phyloP scores from a whole-genome alignment of 2,329 filamentous ascomycete genomes.

The Capronia americana region DNA sequence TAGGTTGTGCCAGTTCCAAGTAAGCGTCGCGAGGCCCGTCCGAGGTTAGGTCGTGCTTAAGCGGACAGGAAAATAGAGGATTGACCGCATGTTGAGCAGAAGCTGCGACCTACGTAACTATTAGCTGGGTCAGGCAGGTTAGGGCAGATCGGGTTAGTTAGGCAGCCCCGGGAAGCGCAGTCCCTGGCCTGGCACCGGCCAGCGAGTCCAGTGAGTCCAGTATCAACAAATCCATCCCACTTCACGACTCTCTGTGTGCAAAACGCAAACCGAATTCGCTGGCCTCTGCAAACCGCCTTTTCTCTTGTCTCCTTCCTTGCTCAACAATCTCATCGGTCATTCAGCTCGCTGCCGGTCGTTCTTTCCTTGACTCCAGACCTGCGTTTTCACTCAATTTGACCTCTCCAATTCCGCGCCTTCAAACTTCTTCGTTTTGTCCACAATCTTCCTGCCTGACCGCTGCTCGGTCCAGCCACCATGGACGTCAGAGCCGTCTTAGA shows the following conservation, averaged over 20 bases:
- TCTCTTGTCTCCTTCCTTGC: constrained; percentile 14
- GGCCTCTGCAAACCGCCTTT: constrained; percentile 25
- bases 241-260: constrained; percentile 25
- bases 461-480: constrained; percentile 64
- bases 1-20: background rate
- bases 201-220: background rate
- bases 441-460: constrained; percentile 27
- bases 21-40: background rate
- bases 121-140: background rate
- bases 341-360: constrained; percentile 30
- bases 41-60: constrained; percentile 8
- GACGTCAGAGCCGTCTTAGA: constrained; percentile 98
- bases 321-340: background rate
- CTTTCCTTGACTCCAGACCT: constrained; percentile 39
- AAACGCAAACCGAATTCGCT: constrained; percentile 23
- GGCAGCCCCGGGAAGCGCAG: constrained; percentile 16
- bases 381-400: constrained; percentile 11
- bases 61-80: constrained; percentile 1
- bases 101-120: constrained; percentile 8
- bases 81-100: constrained; percentile 12
- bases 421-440: constrained; percentile 26
- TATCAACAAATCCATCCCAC: constrained; percentile 29
- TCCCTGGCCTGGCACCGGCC: constrained; percentile 3
- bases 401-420: constrained; percentile 4
- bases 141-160: constrained; percentile 5